Evolutionary conservation across 371 early-diverging fungal species (phyloP).

Genomic region (Homolaphlyctis polyrhiza): DNA sequence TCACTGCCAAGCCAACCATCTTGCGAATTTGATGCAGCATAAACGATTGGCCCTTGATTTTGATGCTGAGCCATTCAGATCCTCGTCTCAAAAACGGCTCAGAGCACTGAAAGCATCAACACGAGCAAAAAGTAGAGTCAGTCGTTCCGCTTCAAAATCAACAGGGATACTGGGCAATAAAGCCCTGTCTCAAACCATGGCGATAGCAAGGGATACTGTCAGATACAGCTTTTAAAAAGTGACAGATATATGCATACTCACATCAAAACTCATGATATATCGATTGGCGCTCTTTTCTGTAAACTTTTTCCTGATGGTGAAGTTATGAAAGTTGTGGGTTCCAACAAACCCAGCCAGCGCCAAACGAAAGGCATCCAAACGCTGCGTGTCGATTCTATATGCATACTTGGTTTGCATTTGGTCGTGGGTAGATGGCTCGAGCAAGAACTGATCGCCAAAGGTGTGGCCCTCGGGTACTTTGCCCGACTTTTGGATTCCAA

Average conservation of each 20-base stretch:
- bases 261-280: slow-evolving; percentile 71
- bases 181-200: neutral
- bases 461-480: slow-evolving; percentile 5
- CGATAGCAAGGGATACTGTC: neutral
- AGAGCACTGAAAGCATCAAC: slow-evolving; percentile 31
- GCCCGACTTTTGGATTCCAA: neutral
- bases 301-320: slow-evolving; percentile 75
- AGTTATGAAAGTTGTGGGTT: slow-evolving; percentile 96
- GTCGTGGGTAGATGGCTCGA: neutral
- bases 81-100: slow-evolving; percentile 76
- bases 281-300: slow-evolving; percentile 75
- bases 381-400: slow-evolving; percentile 60
- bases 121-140: neutral
- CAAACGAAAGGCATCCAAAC: slow-evolving; percentile 57
- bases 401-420: neutral
- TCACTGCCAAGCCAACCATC: slow-evolving; percentile 93
- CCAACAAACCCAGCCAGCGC: slow-evolving; percentile 78
- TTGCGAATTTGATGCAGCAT: slow-evolving; percentile 99
- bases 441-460: neutral
- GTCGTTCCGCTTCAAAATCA: neutral
- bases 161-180: neutral
- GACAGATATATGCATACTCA: slow-evolving; percentile 21
- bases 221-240: neutral
- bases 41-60: slow-evolving; percentile 96
- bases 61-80: slow-evolving; percentile 88